These are phyloP conservation scores for Fusarium palustre DNA, from an alignment of 2,329 filamentous ascomycete species.

Conservation along the genomic window DNA sequence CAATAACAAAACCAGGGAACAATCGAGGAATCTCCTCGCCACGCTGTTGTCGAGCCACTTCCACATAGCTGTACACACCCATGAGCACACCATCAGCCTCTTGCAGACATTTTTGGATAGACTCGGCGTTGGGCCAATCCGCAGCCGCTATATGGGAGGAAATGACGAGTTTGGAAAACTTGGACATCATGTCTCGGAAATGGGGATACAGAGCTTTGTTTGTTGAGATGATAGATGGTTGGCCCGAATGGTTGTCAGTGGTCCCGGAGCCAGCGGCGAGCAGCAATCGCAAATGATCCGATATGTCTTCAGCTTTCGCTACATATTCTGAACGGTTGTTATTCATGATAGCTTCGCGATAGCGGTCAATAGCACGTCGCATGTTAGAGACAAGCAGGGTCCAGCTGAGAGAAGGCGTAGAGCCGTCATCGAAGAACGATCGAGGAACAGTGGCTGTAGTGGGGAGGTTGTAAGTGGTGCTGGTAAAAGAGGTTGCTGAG, in stretches of 20 bases:
- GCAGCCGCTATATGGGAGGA: constrained; percentile 97
- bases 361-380: constrained; percentile 88
- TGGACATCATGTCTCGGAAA: constrained; percentile 99
- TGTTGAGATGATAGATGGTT: constrained; percentile 98
- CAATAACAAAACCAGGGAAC: constrained; percentile 91
- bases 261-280: constrained; percentile 97
- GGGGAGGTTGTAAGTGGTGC: constrained; percentile 67
- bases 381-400: constrained; percentile 91
- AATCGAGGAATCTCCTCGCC: constrained; percentile 94
- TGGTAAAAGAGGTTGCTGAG: constrained; percentile 72
- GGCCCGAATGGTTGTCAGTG: constrained; percentile 97
- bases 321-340: constrained; percentile 91
- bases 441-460: constrained; percentile 74
- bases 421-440: constrained; percentile 92
- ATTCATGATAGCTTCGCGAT: constrained; percentile 87
- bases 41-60: constrained; percentile 91
- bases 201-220: constrained; percentile 98
- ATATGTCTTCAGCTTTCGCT: constrained; percentile 95
- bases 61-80: constrained; percentile 95
- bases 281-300: constrained; percentile 91
- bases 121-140: constrained; percentile 94
- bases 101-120: constrained; percentile 92
- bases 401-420: constrained; percentile 85
- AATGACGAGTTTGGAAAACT: constrained; percentile 98
- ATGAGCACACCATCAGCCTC: constrained; percentile 97